A percentile compares a stretch with the other conserved stretches of the same genome.
Evolutionary conservation across 140 eudicot species (phyloP).

Genomic region (Erigeron philadelphicus): DNA sequence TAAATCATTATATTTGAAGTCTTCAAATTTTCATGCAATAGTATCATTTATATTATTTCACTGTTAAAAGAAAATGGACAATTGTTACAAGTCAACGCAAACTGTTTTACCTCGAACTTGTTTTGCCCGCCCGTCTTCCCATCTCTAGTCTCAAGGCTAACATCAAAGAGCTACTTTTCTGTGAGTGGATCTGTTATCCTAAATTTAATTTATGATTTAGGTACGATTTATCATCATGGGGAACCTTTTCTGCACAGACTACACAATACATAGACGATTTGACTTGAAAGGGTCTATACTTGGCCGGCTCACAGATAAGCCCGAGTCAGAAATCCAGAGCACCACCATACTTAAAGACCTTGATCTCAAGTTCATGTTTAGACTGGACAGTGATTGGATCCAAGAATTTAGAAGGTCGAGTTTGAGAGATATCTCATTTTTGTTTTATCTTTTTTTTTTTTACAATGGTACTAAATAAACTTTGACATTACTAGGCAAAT

Average conservation of each 20-base stretch:
- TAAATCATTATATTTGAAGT: neutral
- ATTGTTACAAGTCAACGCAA: neutral
- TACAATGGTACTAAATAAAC: neutral
- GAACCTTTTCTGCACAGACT: conserved; percentile 69
- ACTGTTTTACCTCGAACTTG: neutral
- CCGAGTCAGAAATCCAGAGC: conserved; percentile 79
- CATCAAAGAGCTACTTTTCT: neutral
- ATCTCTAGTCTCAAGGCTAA: neutral
- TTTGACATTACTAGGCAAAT: conserved; percentile 55
- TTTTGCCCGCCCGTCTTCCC: neutral
- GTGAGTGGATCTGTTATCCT: neutral
- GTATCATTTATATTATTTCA: no score
- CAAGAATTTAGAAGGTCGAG: conserved; percentile 76
- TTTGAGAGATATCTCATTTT: neutral
- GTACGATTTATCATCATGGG: conserved; percentile 95
- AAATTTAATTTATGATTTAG: conserved; percentile 33
- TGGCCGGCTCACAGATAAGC: conserved; percentile 87
- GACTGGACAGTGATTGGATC: conserved; percentile 77
- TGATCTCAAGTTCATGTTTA: conserved; percentile 85
- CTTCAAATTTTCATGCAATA: neutral
- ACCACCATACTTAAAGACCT: conserved; percentile 93
- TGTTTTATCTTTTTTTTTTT: conserved; percentile 2
- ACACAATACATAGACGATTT: conserved; percentile 70
- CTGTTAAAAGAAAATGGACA: neutral
- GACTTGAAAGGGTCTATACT: conserved; percentile 99